These are phyloP conservation scores for Acanthochlamys bracteata DNA, from an alignment of 106 monocot species.

Conservation along the genomic window DNA sequence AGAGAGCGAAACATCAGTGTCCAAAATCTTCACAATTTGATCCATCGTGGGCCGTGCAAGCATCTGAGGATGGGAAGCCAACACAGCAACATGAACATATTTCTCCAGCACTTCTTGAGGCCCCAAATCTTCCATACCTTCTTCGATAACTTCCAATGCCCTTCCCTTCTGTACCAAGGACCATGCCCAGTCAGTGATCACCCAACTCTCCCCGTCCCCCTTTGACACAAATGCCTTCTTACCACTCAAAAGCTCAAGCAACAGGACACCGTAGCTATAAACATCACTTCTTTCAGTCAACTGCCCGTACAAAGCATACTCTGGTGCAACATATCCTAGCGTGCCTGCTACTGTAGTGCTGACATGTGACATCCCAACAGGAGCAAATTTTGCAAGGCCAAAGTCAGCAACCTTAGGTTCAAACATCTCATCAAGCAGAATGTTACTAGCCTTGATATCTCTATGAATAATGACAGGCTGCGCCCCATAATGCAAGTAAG, in stretches of 20 bases:
- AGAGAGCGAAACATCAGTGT: constrained; percentile 38
- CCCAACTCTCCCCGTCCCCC: constrained; percentile 30
- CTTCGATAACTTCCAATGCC: constrained; percentile 61
- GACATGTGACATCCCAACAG: constrained; percentile 76
- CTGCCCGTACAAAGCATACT: constrained; percentile 89
- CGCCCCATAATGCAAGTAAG: constrained; percentile 70
- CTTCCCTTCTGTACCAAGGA: constrained; percentile 48
- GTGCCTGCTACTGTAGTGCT: constrained; percentile 93
- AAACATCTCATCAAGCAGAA: constrained; percentile 62
- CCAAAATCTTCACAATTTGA: constrained; percentile 72
- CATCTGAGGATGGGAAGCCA: constrained; percentile 78
- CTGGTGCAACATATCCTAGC: constrained; percentile 81
- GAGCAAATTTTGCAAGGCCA: constrained; percentile 78
- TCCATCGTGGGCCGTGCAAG: constrained; percentile 91
- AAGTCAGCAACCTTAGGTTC: constrained; percentile 86
- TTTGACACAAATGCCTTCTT: constrained; percentile 57
- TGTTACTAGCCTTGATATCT: constrained; percentile 88
- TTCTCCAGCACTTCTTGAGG: constrained; percentile 60
- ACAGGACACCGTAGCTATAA: constrained; percentile 74
- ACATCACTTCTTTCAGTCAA: constrained; percentile 92
- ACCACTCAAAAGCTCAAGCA: constrained; percentile 88
- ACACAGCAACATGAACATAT: constrained; percentile 67
- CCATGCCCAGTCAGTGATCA: constrained; percentile 92
- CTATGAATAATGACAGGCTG: constrained; percentile 80
- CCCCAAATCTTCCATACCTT: constrained; percentile 61